Base-by-base conservation (phyloP, 805 yeast species). In the Pichia nakasei region DNA sequence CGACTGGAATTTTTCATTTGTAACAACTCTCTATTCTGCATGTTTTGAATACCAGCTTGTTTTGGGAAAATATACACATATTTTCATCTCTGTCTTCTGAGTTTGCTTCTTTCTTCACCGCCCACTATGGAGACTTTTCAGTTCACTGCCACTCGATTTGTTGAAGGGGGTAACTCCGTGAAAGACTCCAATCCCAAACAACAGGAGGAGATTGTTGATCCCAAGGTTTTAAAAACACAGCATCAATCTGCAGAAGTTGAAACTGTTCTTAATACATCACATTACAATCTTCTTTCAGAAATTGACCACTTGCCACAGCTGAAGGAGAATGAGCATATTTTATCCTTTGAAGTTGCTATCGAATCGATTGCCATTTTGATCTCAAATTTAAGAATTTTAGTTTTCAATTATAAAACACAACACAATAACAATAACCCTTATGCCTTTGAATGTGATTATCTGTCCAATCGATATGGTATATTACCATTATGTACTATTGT, bases 321-420 rank as follows among this genome's bases (percentile, higher is more conserved):
- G 21, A 61, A 67, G 38, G 54, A 42, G 12, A 60, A 49, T 24
- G 64, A 52, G 52, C 44, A 33, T 7, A 43, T 48, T 37, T 21
- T 51, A 22, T 48, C 39, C 15, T 51, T 54, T 8, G 40, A 45
- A 6, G 46, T 51, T 3, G 66, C 64, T 57, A 55, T 59, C 9
- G 41, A 35, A 53, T 63, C 5, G 44, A 51, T 11, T 60, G 49
- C 49, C 17, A 49, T 63, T 12, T 49, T 63, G 3, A 61, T 75
- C 5, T 69, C 76, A 15, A 68, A 66, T n/a, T 61, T 69, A 21
- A 66, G 75, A 31, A 69, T 82, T 19, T 70, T 75, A 52, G 80
- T 81, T 6, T 88, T 95, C 89, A 68, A 73, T 43, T 82, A 80
- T 56, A 66, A 69, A 43, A 73, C 87, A 1, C 3, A 6, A 6